phyloP scores from a whole-genome alignment of 768 basidiomycete genomes.

The Boletus reticulatus region DNA sequence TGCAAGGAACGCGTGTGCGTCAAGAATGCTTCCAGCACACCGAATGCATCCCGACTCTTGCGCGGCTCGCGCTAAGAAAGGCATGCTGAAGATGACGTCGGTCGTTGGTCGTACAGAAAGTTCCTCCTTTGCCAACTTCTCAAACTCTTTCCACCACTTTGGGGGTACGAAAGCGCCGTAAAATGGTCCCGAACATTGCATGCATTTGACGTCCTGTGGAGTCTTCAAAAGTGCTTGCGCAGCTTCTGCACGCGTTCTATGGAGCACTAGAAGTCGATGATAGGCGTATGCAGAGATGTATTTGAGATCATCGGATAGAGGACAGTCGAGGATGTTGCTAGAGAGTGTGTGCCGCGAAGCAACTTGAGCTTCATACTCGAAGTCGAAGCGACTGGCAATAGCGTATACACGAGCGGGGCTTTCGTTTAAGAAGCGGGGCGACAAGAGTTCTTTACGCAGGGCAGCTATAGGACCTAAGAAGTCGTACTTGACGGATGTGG shows the following conservation, averaged over 20 bases:
- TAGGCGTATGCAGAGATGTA: slow-evolving; percentile 69
- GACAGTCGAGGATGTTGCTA: slow-evolving; percentile 52
- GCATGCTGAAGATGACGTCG: slow-evolving; percentile 56
- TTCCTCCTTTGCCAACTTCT: slow-evolving; percentile 55
- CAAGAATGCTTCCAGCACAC: slow-evolving; percentile 66
- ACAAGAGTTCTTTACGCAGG: slow-evolving; percentile 53
- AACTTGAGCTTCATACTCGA: slow-evolving; percentile 59
- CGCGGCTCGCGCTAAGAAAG: slow-evolving; percentile 54
- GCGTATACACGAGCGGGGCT: slow-evolving; percentile 66
- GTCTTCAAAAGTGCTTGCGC: slow-evolving; percentile 47
- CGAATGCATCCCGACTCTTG: slow-evolving; percentile 52
- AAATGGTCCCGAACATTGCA: slow-evolving; percentile 59
- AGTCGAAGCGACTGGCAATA: slow-evolving; percentile 62
- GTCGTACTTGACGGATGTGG: slow-evolving; percentile 65
- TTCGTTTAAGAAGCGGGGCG: slow-evolving; percentile 44
- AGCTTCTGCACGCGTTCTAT: slow-evolving; percentile 49
- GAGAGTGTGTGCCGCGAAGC: slow-evolving; percentile 60
- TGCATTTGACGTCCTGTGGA: slow-evolving; percentile 56
- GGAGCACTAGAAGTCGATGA: slow-evolving; percentile 60
- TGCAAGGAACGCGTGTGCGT: slow-evolving; percentile 55
- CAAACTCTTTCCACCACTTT: slow-evolving; percentile 69
- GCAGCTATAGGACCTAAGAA: slow-evolving; percentile 42
- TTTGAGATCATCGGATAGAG: slow-evolving; percentile 60
- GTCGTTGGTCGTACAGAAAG: slow-evolving; percentile 54
- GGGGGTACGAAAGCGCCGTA: slow-evolving; percentile 50